A percentile compares a stretch with the other conserved stretches of the same genome.
phyloP scores from a whole-genome alignment of 805 yeast genomes.

The Kodamaea leandrae region DNA sequence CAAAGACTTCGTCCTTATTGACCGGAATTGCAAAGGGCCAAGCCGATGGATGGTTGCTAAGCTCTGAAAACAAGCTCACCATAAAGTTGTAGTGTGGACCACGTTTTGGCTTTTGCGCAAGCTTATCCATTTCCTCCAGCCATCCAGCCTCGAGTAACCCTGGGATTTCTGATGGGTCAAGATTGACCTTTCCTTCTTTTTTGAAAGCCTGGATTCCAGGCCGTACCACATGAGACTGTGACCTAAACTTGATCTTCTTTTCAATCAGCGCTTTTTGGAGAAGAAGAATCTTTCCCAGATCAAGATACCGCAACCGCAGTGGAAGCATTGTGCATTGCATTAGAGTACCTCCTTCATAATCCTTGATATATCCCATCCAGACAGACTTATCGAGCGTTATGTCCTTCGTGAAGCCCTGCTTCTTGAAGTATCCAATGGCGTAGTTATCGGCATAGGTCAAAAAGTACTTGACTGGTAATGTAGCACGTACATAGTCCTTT shows the following conservation, averaged over 20 bases:
- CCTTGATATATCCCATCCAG: constrained; percentile 99
- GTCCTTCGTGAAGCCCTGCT: constrained; percentile 97
- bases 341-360: constrained; percentile 97
- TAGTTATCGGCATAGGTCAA: constrained; percentile 97
- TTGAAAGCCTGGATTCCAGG: constrained; percentile 77
- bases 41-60: constrained; percentile 93
- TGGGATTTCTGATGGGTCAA: constrained; percentile 82
- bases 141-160: constrained; percentile 94
- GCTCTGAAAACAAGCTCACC: constrained; percentile 82
- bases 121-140: constrained; percentile 97
- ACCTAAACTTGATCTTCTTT: constrained; percentile 73
- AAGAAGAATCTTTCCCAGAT: constrained; percentile 78
- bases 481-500: constrained; percentile 89
- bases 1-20: constrained; percentile 89
- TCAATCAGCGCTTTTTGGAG: constrained; percentile 90
- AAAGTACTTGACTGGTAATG: constrained; percentile 81
- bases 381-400: constrained; percentile 77
- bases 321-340: constrained; percentile 98
- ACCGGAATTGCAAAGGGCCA: constrained; percentile 98
- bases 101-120: constrained; percentile 91
- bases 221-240: constrained; percentile 75
- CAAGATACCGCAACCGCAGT: constrained; percentile 73
- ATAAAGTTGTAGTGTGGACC: constrained; percentile 93
- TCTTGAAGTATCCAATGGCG: constrained; percentile 97
- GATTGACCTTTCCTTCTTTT: constrained; percentile 37